These are phyloP conservation scores for Carex sylvatica DNA, from an alignment of 202 grass and related monocot species.

Conservation along the genomic window DNA sequence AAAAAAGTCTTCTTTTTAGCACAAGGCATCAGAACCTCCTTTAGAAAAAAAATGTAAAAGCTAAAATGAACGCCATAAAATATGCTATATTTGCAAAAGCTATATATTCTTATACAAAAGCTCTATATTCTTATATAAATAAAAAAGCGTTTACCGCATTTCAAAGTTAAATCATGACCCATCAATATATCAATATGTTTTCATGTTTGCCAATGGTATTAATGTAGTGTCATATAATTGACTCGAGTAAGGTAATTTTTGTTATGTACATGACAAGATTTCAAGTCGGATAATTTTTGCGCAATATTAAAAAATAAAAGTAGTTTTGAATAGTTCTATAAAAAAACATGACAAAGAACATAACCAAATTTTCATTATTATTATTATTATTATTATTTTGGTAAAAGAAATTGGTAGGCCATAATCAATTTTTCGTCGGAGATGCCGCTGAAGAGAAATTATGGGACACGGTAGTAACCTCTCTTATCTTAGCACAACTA, in stretches of 20 bases:
- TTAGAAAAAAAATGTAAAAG: not conserved
- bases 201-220: too few species aligned
- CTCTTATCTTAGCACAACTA: too few species aligned
- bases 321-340: too few species aligned
- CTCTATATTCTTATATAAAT: not conserved
- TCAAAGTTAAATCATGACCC: not conserved
- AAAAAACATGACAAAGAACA: not conserved
- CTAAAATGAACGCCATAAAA: not conserved
- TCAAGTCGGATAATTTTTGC: too few species aligned
- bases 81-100: not conserved
- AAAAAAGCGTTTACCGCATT: not conserved
- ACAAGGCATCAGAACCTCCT: not conserved
- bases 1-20: not conserved
- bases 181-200: too few species aligned
- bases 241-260: too few species aligned
- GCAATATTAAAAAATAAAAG: too few species aligned
- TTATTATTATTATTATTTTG: not conserved
- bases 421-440: not conserved
- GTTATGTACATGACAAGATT: too few species aligned
- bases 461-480: not conserved
- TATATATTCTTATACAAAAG: not conserved
- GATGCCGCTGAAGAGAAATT: not conserved
- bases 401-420: not conserved
- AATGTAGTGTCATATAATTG: too few species aligned
- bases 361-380: not conserved